phyloP scores from a whole-genome alignment of 1,284 basidiomycete species.

The Malassezia obtusa region DNA sequence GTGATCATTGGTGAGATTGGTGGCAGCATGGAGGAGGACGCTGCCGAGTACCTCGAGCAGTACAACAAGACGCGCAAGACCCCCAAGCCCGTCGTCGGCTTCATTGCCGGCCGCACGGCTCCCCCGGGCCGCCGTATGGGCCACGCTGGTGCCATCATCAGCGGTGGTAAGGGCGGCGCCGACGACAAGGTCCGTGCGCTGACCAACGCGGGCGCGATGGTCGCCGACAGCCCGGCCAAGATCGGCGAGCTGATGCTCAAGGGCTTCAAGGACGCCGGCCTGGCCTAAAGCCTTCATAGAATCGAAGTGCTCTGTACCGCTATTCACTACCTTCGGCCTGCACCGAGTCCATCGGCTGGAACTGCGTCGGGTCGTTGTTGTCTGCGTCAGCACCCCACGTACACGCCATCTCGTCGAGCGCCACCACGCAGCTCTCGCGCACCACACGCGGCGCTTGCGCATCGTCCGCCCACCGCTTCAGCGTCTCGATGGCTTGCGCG shows the following conservation, averaged over 20 bases:
- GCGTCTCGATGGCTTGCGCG: conserved; percentile 61
- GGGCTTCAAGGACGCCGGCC: conserved; percentile 40
- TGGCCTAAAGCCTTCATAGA: conserved; percentile 19
- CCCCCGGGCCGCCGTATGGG: conserved; percentile 98
- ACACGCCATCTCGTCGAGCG: conserved; percentile 59
- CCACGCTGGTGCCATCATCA: conserved; percentile 71
- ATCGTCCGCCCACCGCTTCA: conserved; percentile 73
- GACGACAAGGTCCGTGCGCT: conserved; percentile 92
- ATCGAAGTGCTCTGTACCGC: neutral
- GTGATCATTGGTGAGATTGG: conserved; percentile 99
- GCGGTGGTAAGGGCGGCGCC: conserved; percentile 93
- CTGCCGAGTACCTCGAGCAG: conserved; percentile 84
- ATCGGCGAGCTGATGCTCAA: conserved; percentile 46
- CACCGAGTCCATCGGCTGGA: conserved; percentile 33
- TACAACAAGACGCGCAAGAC: conserved; percentile 79
- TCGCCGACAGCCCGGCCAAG: conserved; percentile 77
- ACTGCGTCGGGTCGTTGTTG: conserved; percentile 48
- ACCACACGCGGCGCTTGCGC: conserved; percentile 78
- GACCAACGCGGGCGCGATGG: conserved; percentile 79
- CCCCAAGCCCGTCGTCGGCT: conserved; percentile 93
- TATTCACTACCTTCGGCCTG: neutral
- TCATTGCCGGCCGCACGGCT: conserved; percentile 89
- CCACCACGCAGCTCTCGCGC: conserved; percentile 88
- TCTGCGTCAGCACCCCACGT: conserved; percentile 18
- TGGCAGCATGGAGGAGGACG: conserved; percentile 98